phyloP scores from a whole-genome alignment of 768 basidiomycete genomes.

The Trametes elegans region DNA sequence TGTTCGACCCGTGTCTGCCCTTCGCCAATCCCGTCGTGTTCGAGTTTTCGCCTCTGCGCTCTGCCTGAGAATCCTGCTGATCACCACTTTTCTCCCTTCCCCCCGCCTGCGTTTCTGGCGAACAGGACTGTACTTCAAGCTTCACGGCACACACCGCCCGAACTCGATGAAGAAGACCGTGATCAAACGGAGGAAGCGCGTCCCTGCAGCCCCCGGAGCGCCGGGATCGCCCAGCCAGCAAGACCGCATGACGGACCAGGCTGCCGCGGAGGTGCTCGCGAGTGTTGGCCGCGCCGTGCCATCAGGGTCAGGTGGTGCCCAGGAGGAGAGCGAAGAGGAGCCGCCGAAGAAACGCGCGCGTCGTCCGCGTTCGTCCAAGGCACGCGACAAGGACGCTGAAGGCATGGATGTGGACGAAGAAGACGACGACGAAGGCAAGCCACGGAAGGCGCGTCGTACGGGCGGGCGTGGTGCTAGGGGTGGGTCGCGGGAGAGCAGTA shows the following conservation, averaged over 20 bases:
- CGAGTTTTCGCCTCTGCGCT: background rate
- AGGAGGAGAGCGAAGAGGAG: constrained; percentile 45
- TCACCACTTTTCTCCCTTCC: background rate
- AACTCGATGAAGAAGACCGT: constrained; percentile 99
- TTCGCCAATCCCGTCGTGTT: constrained; percentile 1
- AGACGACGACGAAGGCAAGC: constrained; percentile 28
- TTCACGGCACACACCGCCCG: constrained; percentile 95
- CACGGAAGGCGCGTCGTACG: constrained; percentile 8
- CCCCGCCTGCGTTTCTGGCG: background rate
- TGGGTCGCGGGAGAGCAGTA: constrained; percentile 12
- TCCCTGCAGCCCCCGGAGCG: constrained; percentile 71
- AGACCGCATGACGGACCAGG: constrained; percentile 73
- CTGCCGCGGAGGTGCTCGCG: constrained; percentile 86
- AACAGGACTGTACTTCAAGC: constrained; percentile 94
- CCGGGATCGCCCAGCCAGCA: constrained; percentile 33
- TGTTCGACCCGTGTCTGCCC: background rate
- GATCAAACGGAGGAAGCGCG: constrained; percentile 97
- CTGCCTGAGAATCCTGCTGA: constrained; percentile 4
- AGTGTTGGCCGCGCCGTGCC: constrained; percentile 63
- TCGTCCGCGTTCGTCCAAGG: constrained; percentile 30
- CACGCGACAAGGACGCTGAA: constrained; percentile 38
- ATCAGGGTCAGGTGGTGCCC: constrained; percentile 38
- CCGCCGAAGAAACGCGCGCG: constrained; percentile 57
- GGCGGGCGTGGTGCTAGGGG: background rate
- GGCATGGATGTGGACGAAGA: constrained; percentile 52